phyloP scores from a whole-genome alignment of 2,329 filamentous ascomycete genomes.

The Neoscytalidium dimidiatum region DNA sequence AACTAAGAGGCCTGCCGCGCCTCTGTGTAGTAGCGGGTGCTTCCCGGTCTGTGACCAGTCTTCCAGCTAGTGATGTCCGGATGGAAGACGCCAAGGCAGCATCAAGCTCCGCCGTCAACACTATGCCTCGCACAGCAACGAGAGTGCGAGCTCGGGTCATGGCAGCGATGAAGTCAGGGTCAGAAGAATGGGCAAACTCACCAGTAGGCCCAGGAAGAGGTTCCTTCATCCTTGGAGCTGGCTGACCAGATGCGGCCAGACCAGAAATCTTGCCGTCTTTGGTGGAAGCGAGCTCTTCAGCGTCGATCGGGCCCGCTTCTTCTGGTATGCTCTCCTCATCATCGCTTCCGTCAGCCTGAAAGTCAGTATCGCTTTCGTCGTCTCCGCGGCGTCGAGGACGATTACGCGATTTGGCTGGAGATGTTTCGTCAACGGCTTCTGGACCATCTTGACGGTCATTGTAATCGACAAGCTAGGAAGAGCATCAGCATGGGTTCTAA shows the following conservation, averaged over 20 bases:
- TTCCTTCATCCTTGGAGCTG: background rate
- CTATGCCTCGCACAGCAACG: background rate
- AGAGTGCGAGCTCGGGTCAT: background rate
- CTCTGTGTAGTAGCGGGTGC: too few relatives aligned
- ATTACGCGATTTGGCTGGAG: conserved; percentile 35
- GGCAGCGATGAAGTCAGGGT: background rate
- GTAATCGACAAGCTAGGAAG: conserved; percentile 49
- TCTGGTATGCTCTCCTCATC: conserved; percentile 27
- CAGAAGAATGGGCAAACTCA: background rate
- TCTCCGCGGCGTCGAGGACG: conserved; percentile 31
- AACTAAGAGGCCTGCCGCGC: too few relatives aligned
- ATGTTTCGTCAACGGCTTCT: conserved; percentile 24
- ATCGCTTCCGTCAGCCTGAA: conserved; percentile 45
- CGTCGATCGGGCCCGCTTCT: background rate
- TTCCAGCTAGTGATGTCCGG: too few relatives aligned
- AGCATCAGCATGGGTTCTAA: conserved; percentile 20
- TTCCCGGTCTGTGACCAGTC: too few relatives aligned
- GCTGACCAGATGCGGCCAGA: background rate
- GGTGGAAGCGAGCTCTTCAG: background rate
- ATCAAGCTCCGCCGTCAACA: background rate
- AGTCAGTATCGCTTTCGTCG: conserved; percentile 51
- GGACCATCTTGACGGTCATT: conserved; percentile 31
- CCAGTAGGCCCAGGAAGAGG: background rate
- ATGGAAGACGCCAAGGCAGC: background rate
- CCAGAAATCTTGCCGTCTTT: background rate